A percentile compares a stretch with the other conserved stretches of the same genome.
Conservation (phyloP, 192 early-diverging fungal species). For the Coemansia sp. region DNA sequence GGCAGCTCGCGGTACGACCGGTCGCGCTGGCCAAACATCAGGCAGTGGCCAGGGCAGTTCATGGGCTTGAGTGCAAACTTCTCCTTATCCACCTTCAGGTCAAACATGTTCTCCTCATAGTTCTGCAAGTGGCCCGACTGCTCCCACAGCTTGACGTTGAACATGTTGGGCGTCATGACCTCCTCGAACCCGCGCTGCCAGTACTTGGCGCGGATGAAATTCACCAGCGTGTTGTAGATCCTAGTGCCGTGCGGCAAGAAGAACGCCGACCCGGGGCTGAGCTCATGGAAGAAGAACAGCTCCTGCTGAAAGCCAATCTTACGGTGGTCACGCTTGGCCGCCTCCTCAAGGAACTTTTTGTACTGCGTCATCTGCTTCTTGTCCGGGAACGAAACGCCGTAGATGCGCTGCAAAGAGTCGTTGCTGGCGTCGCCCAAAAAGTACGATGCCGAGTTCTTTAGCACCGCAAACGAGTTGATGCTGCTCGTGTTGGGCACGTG, state of each 20-base stretch:
- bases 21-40: conserved; percentile 93
- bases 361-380: conserved; percentile 96
- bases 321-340: conserved; percentile 94
- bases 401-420: conserved; percentile 97
- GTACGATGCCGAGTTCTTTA: conserved; percentile 98
- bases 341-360: conserved; percentile 95
- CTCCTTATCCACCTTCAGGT: conserved; percentile 94
- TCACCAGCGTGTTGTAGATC: conserved; percentile 94
- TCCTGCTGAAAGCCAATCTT: conserved; percentile 98
- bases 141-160: conserved; percentile 97
- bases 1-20: conserved; percentile 97
- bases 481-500: conserved; percentile 93
- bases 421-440: conserved; percentile 97
- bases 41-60: conserved; percentile 99
- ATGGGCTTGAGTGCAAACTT: conserved; percentile 98
- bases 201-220: conserved; percentile 89
- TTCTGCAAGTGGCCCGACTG: conserved; percentile 94
- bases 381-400: conserved; percentile 99
- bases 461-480: conserved; percentile 91
- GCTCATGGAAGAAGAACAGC: conserved; percentile 97
- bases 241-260: conserved; percentile 95
- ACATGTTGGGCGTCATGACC: conserved; percentile 98
- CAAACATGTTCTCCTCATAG: conserved; percentile 98
- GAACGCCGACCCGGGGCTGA: conserved; percentile 92
- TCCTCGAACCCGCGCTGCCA: conserved; percentile 92